Evolutionary conservation across 1,284 basidiomycete genomes (phyloP).

Genomic region (Ustilago curta): DNA sequence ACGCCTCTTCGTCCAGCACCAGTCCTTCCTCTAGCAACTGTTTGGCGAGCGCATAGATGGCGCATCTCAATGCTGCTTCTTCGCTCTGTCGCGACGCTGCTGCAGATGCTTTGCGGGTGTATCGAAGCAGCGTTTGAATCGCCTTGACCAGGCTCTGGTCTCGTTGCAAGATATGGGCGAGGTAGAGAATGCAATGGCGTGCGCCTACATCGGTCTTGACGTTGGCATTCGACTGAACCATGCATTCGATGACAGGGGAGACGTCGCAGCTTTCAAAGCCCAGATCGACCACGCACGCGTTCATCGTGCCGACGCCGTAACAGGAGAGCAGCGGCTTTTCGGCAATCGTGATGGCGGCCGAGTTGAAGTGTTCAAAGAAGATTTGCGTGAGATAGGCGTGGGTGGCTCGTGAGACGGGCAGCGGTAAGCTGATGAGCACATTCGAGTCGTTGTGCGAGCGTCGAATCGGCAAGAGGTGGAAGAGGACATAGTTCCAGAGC

Average conservation of each 20-base stretch:
- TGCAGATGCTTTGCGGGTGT: conserved; percentile 42
- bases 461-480: conserved; percentile 80
- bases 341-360: conserved; percentile 83
- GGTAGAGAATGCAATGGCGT: conserved; percentile 62
- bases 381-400: conserved; percentile 84
- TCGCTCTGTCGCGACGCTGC: conserved; percentile 23
- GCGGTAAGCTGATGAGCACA: conserved; percentile 79
- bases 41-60: conserved; percentile 53
- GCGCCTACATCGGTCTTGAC: conserved; percentile 57
- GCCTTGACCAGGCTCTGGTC: conserved; percentile 59
- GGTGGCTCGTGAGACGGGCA: conserved; percentile 79
- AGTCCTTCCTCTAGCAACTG: conserved; percentile 55
- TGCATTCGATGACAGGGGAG: conserved; percentile 82
- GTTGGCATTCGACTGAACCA: conserved; percentile 67
- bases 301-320: conserved; percentile 82
- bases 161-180: conserved; percentile 61
- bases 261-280: conserved; percentile 82
- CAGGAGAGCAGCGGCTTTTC: conserved; percentile 86
- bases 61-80: conserved; percentile 26
- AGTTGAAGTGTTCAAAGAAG: conserved; percentile 96
- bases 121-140: conserved; percentile 56
- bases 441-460: conserved; percentile 89
- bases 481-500: conserved; percentile 87
- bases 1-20: conserved; percentile 46
- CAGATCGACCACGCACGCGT: conserved; percentile 86